phyloP scores from a whole-genome alignment of 371 early-diverging fungal genomes.

The Entomophthora muscae region DNA sequence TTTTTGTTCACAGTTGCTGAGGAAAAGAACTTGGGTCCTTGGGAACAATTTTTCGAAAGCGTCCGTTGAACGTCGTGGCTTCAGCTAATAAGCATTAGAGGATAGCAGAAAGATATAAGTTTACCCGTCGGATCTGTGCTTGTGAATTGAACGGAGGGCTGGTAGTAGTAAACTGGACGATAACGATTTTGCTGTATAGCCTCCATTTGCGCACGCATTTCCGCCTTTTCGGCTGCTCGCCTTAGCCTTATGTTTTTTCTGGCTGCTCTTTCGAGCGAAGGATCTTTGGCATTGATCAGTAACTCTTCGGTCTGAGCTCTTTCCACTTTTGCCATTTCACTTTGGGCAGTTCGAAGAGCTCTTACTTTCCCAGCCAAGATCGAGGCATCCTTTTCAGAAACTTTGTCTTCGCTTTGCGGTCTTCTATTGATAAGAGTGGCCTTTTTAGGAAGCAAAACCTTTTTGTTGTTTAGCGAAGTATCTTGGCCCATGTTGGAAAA shows the following conservation, averaged over 20 bases:
- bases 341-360: not conserved
- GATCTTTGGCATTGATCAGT: not conserved
- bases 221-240: not conserved
- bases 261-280: not conserved
- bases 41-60: conserved; percentile 4
- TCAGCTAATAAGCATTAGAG: not conserved
- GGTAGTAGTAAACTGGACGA: conserved; percentile 1
- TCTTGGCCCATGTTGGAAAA: not conserved
- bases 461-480: not conserved
- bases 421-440: not conserved
- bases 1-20: not conserved
- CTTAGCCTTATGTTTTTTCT: not conserved
- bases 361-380: not conserved
- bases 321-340: conserved; percentile 4
- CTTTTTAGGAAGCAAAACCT: not conserved
- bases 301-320: not conserved
- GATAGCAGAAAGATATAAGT: not conserved
- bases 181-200: conserved; percentile 1
- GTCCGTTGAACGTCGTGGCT: conserved; percentile 2
- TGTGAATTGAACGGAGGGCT: not conserved
- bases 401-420: not conserved
- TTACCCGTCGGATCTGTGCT: not conserved
- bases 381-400: not conserved
- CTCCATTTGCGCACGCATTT: not conserved
- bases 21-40: not conserved